Base-by-base conservation (phyloP, 441 rosid genomes). In the Pelargonium citronellum region DNA sequence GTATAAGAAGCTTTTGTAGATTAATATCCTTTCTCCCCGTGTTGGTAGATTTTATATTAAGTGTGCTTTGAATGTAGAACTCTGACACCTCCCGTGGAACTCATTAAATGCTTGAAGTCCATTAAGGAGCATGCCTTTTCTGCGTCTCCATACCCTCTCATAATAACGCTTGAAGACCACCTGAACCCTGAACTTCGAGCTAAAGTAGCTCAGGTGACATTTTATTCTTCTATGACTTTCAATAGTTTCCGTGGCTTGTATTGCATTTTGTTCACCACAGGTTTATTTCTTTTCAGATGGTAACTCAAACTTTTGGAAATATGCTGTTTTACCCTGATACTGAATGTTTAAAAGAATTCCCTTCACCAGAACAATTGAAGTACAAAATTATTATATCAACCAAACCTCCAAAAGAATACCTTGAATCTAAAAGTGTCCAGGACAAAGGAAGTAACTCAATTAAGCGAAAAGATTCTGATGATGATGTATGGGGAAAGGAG, bases 101-200 rank as follows among this genome's bases (percentile, higher is more conserved):
- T 94, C 47, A 75, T 81, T 53, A 90, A 75, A 78, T 91, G 98
- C 79, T 74, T 94, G 70, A 84, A 37, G 67, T 89, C 96, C 67
- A 94, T 94, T 62, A 87, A 79, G 81, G 85, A 83, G 17, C 41
- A 91, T 74, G 98, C 98, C 8, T 94, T 94, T 71, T 70, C 69
- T 69, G 87, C 83, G 30, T 94, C 93, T 64, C 91, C 87, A 0
- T 91, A 85, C 75, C 96, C 97, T 6, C 92, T 94, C 63, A 82
- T 91, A 72, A 87, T 94, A 67, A 94, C 98, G 77, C 87, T 91
- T n/a, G 98, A 94, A 85, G 98, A 94, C 83, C 98, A 94, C 76
- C 93, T 94, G 51, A 87, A 93, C 34, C 83, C 91, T 30, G 78
- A 85, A 46, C 96, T 91, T 68, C 97, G 87, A 75, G 88, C 94